These are phyloP conservation scores for Cryptosporidium sp. DNA, from an alignment of 169 alveolate species.

Conservation along the genomic window DNA sequence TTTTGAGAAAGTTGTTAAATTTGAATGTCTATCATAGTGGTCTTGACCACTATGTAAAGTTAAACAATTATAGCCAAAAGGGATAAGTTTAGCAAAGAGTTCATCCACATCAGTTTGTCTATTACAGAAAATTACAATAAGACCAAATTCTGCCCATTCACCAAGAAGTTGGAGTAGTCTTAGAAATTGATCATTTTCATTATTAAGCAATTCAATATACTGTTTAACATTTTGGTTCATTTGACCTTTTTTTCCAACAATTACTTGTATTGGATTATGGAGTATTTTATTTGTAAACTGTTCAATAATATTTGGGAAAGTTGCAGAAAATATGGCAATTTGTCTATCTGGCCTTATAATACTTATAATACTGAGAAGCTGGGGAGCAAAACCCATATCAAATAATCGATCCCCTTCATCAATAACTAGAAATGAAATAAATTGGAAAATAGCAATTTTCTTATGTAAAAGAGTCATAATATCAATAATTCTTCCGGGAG, in stretches of 20 bases:
- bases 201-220: conserved; percentile 91
- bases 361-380: conserved; percentile 91
- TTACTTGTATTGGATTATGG: conserved; percentile 95
- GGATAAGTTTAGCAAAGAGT: conserved; percentile 83
- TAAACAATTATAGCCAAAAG: conserved; percentile 90
- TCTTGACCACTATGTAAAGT: conserved; percentile 98
- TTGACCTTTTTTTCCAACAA: conserved; percentile 92
- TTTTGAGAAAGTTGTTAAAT: conserved; percentile 45
- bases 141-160: conserved; percentile 95
- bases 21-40: conserved; percentile 95
- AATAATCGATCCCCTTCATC: conserved; percentile 99
- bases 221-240: conserved; percentile 94
- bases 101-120: conserved; percentile 97
- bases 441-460: conserved; percentile 91
- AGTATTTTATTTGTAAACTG: conserved; percentile 94
- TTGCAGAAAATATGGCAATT: conserved; percentile 98
- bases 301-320: conserved; percentile 97
- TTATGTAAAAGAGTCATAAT: conserved; percentile 92
- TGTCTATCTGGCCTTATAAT: conserved; percentile 94
- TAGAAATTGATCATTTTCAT: conserved; percentile 88
- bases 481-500: conserved; percentile 98
- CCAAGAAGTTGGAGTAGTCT: conserved; percentile 95
- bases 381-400: conserved; percentile 98
- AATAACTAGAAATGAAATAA: conserved; percentile 95
- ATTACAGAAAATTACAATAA: conserved; percentile 95